Conservation (phyloP, 495 filamentous ascomycete species). For the Penicillium manginii region DNA sequence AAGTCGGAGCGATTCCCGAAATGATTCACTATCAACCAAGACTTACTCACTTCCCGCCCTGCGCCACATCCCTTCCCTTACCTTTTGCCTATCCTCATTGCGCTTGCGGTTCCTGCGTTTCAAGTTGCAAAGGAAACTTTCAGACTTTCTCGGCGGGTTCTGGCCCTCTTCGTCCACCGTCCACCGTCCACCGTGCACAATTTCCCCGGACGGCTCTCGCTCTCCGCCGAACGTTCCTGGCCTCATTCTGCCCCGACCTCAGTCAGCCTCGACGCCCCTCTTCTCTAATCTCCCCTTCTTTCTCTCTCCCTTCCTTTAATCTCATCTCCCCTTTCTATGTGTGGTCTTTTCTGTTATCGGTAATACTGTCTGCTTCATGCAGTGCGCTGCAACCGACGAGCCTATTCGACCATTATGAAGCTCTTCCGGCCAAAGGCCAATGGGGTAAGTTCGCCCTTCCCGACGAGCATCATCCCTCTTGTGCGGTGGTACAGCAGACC, state of each 20-base stretch:
- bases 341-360: constrained; percentile 9
- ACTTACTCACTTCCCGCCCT: not conserved
- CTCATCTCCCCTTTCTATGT: constrained; percentile 14
- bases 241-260: constrained; percentile 17
- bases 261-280: constrained; percentile 12
- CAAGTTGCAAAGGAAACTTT: not conserved
- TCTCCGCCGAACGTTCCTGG: constrained; percentile 24
- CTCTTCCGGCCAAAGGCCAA: constrained; percentile 48
- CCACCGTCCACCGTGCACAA: constrained; percentile 4
- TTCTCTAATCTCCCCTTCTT: constrained; percentile 2
- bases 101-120: constrained; percentile 16
- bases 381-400: constrained; percentile 29
- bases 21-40: not conserved
- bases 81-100: constrained; percentile 5
- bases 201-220: constrained; percentile 31
- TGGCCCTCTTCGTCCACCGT: constrained; percentile 2
- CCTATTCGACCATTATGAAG: constrained; percentile 40
- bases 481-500: constrained; percentile 21
- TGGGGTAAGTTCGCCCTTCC: constrained; percentile 38
- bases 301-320: constrained; percentile 1
- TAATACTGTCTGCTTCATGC: constrained; percentile 36
- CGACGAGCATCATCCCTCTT: constrained; percentile 20
- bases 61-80: constrained; percentile 8
- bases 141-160: not conserved
- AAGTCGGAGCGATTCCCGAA: constrained; percentile 13